Percentiles rank a stretch among this genome's conserved stretches.
phyloP scores from a whole-genome alignment of 345 rosid species.

The Pistacia integerrima region DNA sequence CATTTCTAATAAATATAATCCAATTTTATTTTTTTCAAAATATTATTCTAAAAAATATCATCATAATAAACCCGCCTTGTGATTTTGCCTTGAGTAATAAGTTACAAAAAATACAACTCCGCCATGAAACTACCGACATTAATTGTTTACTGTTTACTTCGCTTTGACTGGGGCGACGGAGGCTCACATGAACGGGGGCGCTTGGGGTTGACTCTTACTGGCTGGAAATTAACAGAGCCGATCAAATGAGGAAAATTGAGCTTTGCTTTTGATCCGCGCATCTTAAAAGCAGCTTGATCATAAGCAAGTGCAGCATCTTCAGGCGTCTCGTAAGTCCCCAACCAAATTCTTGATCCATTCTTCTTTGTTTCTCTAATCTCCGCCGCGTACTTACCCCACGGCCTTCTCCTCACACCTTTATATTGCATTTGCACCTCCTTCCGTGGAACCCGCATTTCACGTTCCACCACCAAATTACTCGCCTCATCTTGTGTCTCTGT shows the following conservation, averaged over 20 bases:
- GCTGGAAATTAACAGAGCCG: slow-evolving; percentile 38
- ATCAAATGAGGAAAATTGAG: slow-evolving; percentile 61
- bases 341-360: slow-evolving; percentile 24
- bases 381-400: slow-evolving; percentile 43
- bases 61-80: too few species aligned
- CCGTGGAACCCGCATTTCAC: not conserved
- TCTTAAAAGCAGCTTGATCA: slow-evolving; percentile 56
- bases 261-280: slow-evolving; percentile 57
- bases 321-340: slow-evolving; percentile 24
- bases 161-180: not conserved
- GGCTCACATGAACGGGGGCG: slow-evolving; percentile 31
- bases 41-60: too few species aligned
- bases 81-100: too few species aligned
- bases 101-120: too few species aligned
- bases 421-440: slow-evolving; percentile 18
- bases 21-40: too few species aligned
- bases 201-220: slow-evolving; percentile 47
- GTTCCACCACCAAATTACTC: not conserved
- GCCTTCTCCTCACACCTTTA: slow-evolving; percentile 29
- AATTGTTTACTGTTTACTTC: too few species aligned
- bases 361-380: slow-evolving; percentile 39
- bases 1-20: too few species aligned
- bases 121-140: too few species aligned
- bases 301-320: slow-evolving; percentile 51
- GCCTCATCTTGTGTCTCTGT: too few species aligned